Conservation (phyloP, 176 grass and related monocot species). For the Rhipidocladum racemiflorum region DNA sequence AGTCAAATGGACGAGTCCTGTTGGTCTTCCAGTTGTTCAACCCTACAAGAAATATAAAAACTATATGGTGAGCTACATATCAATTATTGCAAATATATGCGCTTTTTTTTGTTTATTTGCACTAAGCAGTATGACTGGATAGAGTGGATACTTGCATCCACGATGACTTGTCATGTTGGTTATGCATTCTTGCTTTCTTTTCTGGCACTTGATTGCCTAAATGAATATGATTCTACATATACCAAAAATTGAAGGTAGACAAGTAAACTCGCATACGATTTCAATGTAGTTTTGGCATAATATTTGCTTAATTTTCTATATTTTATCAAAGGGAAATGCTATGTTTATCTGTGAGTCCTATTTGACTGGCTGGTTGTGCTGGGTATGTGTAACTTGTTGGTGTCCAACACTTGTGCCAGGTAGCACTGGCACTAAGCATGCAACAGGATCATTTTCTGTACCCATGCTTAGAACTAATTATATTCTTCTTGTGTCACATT, state of each 20-base stretch:
- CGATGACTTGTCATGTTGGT: background rate
- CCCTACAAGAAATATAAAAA: conserved; percentile 82
- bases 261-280: conserved; percentile 3
- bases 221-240: background rate
- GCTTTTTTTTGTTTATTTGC: background rate
- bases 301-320: background rate
- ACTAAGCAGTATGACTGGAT: background rate
- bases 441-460: background rate
- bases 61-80: conserved; percentile 67
- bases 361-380: background rate
- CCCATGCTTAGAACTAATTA: background rate
- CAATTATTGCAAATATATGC: background rate
- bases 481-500: background rate
- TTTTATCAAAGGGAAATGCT: background rate
- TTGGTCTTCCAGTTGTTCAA: conserved; percentile 96
- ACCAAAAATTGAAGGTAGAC: background rate
- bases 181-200: conserved; percentile 6
- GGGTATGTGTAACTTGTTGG: background rate
- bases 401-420: background rate
- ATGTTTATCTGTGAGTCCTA: background rate
- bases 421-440: background rate
- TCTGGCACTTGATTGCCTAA: background rate
- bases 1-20: conserved; percentile 88
- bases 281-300: background rate
- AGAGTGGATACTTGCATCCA: background rate